phyloP scores from a whole-genome alignment of 352 stramenopile species.

The Pythium sukuiense region DNA sequence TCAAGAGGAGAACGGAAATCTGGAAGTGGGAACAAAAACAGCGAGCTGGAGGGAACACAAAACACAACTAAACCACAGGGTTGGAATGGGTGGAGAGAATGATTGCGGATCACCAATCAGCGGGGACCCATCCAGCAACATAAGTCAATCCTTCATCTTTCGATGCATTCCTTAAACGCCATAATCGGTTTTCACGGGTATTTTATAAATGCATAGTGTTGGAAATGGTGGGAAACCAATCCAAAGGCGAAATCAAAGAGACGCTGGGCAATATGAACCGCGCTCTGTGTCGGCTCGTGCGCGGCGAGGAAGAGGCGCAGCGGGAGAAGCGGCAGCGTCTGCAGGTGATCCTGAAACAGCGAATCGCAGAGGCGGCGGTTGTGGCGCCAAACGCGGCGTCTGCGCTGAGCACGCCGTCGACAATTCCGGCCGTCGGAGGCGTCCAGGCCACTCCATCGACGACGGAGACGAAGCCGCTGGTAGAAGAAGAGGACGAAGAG shows the following conservation, averaged over 20 bases:
- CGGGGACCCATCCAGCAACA: not conserved
- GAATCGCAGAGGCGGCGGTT: constrained; percentile 14
- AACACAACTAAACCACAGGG: constrained; percentile 6
- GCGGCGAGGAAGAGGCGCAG: constrained; percentile 32
- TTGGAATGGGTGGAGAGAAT: not conserved
- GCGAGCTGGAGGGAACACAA: constrained; percentile 2
- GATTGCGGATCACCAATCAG: constrained; percentile 1
- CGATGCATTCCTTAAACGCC: not conserved
- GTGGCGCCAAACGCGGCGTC: not conserved
- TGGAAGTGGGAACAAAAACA: constrained; percentile 7
- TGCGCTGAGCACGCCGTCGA: not conserved
- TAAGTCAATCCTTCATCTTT: not conserved
- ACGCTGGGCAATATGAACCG: constrained; percentile 28
- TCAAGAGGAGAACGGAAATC: not conserved
- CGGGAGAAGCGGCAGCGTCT: constrained; percentile 35
- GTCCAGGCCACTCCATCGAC: not conserved
- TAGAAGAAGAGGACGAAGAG: constrained; percentile 34
- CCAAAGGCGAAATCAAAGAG: not conserved
- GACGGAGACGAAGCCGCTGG: not conserved
- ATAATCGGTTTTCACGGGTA: not conserved
- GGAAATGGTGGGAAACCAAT: constrained; percentile 6
- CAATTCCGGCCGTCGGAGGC: not conserved
- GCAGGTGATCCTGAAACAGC: constrained; percentile 33
- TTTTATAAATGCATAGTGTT: not conserved
- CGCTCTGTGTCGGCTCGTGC: constrained; percentile 36